Base-by-base conservation (phyloP, 2,329 filamentous ascomycete genomes). In the Xylariaceae sp. region DNA sequence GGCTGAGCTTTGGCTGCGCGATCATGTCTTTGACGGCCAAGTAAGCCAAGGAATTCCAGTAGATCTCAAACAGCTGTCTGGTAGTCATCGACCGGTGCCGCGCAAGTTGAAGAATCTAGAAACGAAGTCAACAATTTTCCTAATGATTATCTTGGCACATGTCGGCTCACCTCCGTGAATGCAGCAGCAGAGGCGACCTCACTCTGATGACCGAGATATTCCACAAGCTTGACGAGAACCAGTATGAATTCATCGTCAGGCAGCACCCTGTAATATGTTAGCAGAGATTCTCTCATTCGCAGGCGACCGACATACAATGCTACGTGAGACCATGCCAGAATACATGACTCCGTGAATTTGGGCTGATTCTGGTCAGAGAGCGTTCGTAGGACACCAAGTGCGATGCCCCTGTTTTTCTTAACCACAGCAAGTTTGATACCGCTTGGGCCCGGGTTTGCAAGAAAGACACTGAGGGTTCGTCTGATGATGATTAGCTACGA, bases 131-230 rank as follows among this genome's bases (percentile, higher is more conserved):
- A 8, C 15, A 56, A 55, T 2, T 44, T 17, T 13, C 39, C 7
- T 50, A 18, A 5, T 30, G 1, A 35, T 30, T 6, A 6, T n/a
- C 2, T 39, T 4, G 13, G 9, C 11, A 15, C 5, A 7, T 34
- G 1, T 50, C 8, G 17, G 60, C 75, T 64, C 74, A 89, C 85
- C 75, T 96, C 92, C 65, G 89, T 88, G 71, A 92, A 94, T 2
- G 93, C 90, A 64, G 92, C 83, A 3, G 88, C 88, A 56, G 88
- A 90, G 7, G 96, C 79, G 37, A 96, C 82, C 45, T 84, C 83
- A 71, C 95, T 96, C 48, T 83, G 79, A 74, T 94, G 88, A 6
- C 93, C 93, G 7, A 97, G 79, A 70, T 94, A 96, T 59, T 96
- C 89, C 7, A 97, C 80, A 5, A 97, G 81, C 65, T 89, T 87